These are phyloP conservation scores for Bipolaris sorokiniana DNA, from an alignment of 2,329 filamentous ascomycete genomes.

Conservation along the genomic window DNA sequence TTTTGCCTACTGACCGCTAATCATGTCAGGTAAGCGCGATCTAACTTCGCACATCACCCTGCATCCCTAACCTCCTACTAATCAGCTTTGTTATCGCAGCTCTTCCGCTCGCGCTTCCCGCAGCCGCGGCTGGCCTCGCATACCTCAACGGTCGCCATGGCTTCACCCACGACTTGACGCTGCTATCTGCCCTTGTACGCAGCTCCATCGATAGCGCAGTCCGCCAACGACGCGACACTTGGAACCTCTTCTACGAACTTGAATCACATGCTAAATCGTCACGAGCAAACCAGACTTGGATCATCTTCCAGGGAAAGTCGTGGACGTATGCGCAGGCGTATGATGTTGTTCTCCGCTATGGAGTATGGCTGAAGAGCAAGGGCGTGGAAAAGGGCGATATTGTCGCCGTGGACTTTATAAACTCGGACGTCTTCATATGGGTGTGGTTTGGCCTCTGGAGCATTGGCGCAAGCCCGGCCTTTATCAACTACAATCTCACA, in stretches of 20 bases:
- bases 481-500: constrained; percentile 50
- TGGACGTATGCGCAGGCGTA: constrained; percentile 48
- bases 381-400: constrained; percentile 45
- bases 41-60: background rate
- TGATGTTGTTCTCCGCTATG: constrained; percentile 42
- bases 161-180: constrained; percentile 64
- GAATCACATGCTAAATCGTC: constrained; percentile 40
- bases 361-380: constrained; percentile 47
- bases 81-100: constrained; percentile 20
- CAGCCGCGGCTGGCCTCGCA: constrained; percentile 54
- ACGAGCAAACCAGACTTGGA: constrained; percentile 36
- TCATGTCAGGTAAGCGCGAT: constrained; percentile 12
- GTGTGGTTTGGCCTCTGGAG: constrained; percentile 49
- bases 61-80: background rate
- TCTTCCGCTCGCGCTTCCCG: constrained; percentile 39
- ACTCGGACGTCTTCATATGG: constrained; percentile 47
- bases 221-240: constrained; percentile 62
- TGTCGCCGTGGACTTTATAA: constrained; percentile 49
- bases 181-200: constrained; percentile 63
- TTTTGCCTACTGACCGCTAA: background rate
- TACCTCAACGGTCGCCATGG: constrained; percentile 74
- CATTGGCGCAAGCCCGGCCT: constrained; percentile 48
- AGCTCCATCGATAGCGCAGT: constrained; percentile 53
- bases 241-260: constrained; percentile 61
- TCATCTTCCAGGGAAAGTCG: constrained; percentile 42